phyloP scores from a whole-genome alignment of 2,329 filamentous ascomycete species.

The Aspergillus pseudotamarii region DNA sequence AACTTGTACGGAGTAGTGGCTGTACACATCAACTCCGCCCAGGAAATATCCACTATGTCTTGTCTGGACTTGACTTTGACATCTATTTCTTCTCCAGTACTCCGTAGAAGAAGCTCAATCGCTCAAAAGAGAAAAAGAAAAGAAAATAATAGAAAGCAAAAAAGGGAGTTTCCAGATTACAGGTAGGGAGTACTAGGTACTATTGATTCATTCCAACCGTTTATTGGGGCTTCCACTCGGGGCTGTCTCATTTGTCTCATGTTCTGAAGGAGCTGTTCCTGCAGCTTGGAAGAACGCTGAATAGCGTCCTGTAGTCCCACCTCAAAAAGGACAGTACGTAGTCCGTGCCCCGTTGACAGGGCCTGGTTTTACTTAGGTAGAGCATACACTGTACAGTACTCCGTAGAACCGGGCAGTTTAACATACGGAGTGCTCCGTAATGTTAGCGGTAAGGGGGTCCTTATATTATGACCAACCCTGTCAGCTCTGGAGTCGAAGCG shows the following conservation, averaged over 20 bases:
- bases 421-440: neutral
- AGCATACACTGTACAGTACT: neutral
- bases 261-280: neutral
- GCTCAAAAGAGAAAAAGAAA: neutral
- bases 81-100: neutral
- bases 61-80: neutral
- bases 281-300: neutral
- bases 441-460: neutral
- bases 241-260: neutral
- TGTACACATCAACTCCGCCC: neutral
- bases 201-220: neutral
- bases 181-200: neutral
- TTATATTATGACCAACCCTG: neutral
- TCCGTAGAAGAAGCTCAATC: neutral
- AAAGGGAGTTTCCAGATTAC: neutral
- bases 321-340: neutral
- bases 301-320: neutral
- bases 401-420: too few species aligned
- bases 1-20: neutral
- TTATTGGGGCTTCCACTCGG: neutral
- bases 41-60: neutral
- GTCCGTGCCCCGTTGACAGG: neutral
- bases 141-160: neutral
- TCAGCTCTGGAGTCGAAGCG: neutral
- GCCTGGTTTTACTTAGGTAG: neutral